These are phyloP conservation scores for Candida mesenterica DNA, from an alignment of 1,139 yeast genomes.

Conservation along the genomic window DNA sequence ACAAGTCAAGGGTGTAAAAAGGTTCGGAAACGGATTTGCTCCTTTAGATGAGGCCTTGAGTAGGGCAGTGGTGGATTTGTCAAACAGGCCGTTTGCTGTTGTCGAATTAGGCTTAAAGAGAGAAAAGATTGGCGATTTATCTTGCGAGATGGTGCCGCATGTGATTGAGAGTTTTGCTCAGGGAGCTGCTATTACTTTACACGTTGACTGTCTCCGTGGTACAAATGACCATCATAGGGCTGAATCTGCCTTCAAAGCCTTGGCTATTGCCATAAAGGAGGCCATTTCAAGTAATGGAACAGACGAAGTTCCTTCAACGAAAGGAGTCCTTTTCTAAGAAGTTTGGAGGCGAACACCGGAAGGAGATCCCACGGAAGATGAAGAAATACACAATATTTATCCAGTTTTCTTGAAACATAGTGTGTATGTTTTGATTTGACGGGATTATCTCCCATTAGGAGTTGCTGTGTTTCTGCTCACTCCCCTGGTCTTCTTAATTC, in stretches of 20 bases:
- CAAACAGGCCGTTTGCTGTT: conserved; percentile 90
- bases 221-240: conserved; percentile 95
- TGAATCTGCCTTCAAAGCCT: conserved; percentile 93
- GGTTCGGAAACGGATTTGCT: conserved; percentile 94
- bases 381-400: too few species aligned
- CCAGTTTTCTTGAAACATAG: too few species aligned
- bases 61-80: conserved; percentile 90
- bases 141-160: conserved; percentile 97
- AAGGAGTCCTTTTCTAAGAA: conserved; percentile 81
- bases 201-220: conserved; percentile 92
- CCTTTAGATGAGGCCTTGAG: conserved; percentile 95
- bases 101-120: conserved; percentile 86
- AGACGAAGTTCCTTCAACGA: conserved; percentile 91
- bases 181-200: conserved; percentile 85
- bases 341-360: too few species aligned
- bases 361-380: too few species aligned
- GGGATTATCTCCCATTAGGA: too few species aligned
- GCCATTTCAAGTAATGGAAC: conserved; percentile 82
- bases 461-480: too few species aligned
- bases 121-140: conserved; percentile 88
- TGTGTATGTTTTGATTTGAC: too few species aligned
- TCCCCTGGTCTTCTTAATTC: too few species aligned
- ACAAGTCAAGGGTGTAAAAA: conserved; percentile 81
- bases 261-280: conserved; percentile 88
- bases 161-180: conserved; percentile 92